Conservation (phyloP, 2,329 filamentous ascomycete genomes). For the Sclerotinia nivalis region DNA sequence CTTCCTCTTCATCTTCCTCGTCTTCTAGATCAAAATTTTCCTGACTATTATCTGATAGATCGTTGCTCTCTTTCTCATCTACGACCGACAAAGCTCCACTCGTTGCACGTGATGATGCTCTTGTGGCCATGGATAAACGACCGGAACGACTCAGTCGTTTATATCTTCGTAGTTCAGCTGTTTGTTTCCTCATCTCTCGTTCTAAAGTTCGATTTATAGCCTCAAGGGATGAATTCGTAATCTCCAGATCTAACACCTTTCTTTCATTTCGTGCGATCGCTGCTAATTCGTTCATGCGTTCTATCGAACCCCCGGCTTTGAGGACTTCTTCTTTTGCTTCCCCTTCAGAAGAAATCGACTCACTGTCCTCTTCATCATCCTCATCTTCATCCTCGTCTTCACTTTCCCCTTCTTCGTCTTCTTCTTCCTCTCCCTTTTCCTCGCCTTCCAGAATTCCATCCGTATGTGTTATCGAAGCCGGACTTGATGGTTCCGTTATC, state of each 20-base stretch:
- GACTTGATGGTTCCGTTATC: constrained; percentile 29
- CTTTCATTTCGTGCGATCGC: constrained; percentile 87
- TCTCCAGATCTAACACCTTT: constrained; percentile 94
- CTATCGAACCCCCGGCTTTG: constrained; percentile 55
- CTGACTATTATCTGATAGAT: constrained; percentile 53
- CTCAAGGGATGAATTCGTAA: constrained; percentile 90
- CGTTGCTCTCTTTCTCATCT: constrained; percentile 41
- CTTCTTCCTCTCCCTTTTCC: constrained; percentile 11
- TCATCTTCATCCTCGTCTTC: constrained; percentile 28
- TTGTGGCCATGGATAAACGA: constrained; percentile 62
- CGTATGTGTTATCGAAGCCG: constrained; percentile 31
- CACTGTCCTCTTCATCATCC: constrained; percentile 17
- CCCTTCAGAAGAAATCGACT: constrained; percentile 20
- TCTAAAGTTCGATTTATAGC: constrained; percentile 95
- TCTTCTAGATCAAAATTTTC: constrained; percentile 43
- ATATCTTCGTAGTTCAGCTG: constrained; percentile 80
- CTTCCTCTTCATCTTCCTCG: constrained; percentile 47
- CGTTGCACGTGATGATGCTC: constrained; percentile 49
- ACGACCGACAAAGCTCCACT: constrained; percentile 48
- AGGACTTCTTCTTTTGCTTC: constrained; percentile 51
- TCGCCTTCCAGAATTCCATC: constrained; percentile 30
- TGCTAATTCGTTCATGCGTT: constrained; percentile 72
- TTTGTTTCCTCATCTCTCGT: constrained; percentile 87
- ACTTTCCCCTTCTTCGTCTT: constrained; percentile 3
- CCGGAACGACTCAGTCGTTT: constrained; percentile 83